Evolutionary conservation across 1,284 basidiomycete species (phyloP).

Genomic region (Sanghuangporus baumii): DNA sequence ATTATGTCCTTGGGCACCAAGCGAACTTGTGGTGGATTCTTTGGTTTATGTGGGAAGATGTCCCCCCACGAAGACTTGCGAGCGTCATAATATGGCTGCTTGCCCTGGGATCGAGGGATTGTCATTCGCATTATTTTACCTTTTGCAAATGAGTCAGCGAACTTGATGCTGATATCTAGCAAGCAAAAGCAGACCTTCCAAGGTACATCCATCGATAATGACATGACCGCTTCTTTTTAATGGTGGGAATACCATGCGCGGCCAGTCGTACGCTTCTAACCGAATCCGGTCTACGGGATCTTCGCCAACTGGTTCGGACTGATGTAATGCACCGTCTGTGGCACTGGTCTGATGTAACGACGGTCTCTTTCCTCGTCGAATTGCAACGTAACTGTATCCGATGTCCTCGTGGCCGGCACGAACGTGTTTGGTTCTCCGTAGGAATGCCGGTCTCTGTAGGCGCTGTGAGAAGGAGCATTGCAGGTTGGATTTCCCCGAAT

Average conservation of each 20-base stretch:
- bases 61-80: constrained; percentile 94
- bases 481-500: constrained; percentile 43
- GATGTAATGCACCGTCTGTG: neutral
- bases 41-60: constrained; percentile 84
- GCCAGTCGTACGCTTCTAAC: constrained; percentile 78
- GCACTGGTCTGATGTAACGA: constrained; percentile 5
- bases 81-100: constrained; percentile 92
- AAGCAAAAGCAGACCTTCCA: constrained; percentile 53
- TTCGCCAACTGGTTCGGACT: constrained; percentile 11
- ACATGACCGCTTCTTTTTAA: constrained; percentile 92
- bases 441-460: constrained; percentile 79
- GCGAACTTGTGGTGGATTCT: constrained; percentile 65
- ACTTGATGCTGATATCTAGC: neutral
- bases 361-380: constrained; percentile 76
- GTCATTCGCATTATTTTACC: constrained; percentile 89
- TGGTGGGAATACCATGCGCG: constrained; percentile 85
- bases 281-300: constrained; percentile 47
- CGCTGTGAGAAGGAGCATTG: constrained; percentile 86
- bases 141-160: constrained; percentile 28
- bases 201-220: constrained; percentile 85
- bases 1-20: constrained; percentile 36
- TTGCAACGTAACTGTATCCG: constrained; percentile 87
- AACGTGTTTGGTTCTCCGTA: constrained; percentile 84
- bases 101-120: constrained; percentile 88
- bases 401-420: constrained; percentile 80